phyloP scores from a whole-genome alignment of 2,329 filamentous ascomycete species.

The Sporothrix dimorphospora region DNA sequence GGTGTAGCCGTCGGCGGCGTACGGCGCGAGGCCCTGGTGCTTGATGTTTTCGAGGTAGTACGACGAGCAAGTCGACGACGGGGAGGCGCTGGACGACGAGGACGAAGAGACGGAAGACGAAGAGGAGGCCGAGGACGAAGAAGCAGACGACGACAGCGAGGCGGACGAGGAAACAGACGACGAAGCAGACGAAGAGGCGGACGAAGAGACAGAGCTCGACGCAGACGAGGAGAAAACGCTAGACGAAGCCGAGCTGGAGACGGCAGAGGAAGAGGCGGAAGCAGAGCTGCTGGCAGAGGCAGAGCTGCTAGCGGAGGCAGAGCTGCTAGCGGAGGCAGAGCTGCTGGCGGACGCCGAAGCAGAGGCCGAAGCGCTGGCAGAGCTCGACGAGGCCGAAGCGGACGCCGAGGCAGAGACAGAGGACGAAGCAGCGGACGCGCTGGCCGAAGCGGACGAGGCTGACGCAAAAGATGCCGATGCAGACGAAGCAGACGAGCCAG shows the following conservation, averaged over 20 bases:
- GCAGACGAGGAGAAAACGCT: not conserved
- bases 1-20: constrained; percentile 26
- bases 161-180: not conserved
- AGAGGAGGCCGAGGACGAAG: not conserved
- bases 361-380: not conserved
- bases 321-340: not conserved
- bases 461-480: not conserved
- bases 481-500: not conserved
- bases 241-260: not conserved
- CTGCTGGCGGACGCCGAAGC: not conserved
- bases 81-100: constrained; percentile 2
- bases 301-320: not conserved
- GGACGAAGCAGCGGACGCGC: not conserved
- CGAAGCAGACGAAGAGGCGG: not conserved
- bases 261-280: constrained; percentile 1
- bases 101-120: constrained; percentile 1
- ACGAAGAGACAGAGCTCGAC: not conserved
- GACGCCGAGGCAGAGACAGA: not conserved
- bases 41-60: constrained; percentile 30
- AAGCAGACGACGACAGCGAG: not conserved
- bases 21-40: constrained; percentile 32
- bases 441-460: not conserved
- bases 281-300: not conserved
- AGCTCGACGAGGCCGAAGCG: not conserved
- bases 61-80: constrained; percentile 7